These are phyloP conservation scores for Raffaelea deltoideospora DNA, from an alignment of 2,329 filamentous ascomycete genomes.

Conservation along the genomic window DNA sequence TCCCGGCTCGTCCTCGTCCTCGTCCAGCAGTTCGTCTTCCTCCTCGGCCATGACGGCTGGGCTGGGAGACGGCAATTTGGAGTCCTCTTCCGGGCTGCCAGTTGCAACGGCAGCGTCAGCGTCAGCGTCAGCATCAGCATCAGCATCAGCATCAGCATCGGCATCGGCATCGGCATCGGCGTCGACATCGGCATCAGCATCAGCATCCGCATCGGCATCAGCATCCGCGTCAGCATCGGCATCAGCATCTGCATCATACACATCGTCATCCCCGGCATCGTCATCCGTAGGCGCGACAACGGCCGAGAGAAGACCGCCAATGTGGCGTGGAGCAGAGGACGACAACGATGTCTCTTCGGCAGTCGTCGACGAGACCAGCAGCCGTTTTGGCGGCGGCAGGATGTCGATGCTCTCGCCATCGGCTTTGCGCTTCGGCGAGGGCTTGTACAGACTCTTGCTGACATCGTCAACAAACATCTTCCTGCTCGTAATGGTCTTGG, in stretches of 20 bases:
- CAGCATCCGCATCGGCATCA: slow-evolving; percentile 9
- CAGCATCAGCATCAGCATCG: not conserved
- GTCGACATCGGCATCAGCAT: not conserved
- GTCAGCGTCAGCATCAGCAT: too few relatives aligned
- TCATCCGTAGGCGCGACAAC: slow-evolving; percentile 12
- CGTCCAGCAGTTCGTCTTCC: slow-evolving; percentile 4
- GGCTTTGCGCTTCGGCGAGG: slow-evolving; percentile 31
- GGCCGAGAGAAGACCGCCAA: slow-evolving; percentile 22
- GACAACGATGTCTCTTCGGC: not conserved
- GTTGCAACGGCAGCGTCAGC: too few relatives aligned
- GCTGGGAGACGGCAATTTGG: slow-evolving; percentile 9
- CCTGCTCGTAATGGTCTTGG: slow-evolving; percentile 9
- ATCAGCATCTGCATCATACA: slow-evolving; percentile 5
- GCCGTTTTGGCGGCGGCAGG: slow-evolving; percentile 33
- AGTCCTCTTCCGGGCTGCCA: slow-evolving; percentile 4
- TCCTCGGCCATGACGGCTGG: slow-evolving; percentile 5
- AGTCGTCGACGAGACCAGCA: slow-evolving; percentile 10
- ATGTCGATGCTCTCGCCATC: slow-evolving; percentile 33
- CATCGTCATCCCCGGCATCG: not conserved
- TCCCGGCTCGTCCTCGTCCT: slow-evolving; percentile 5
- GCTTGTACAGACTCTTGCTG: slow-evolving; percentile 1
- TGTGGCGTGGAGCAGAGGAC: slow-evolving; percentile 22
- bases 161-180: slow-evolving; percentile 11
- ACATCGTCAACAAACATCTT: not conserved
- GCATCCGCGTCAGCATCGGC: slow-evolving; percentile 12